Evolutionary conservation across 1,284 basidiomycete genomes (phyloP), one percentile per base, ranked within the genome.

Genomic region (Porodaedalea pini): DNA sequence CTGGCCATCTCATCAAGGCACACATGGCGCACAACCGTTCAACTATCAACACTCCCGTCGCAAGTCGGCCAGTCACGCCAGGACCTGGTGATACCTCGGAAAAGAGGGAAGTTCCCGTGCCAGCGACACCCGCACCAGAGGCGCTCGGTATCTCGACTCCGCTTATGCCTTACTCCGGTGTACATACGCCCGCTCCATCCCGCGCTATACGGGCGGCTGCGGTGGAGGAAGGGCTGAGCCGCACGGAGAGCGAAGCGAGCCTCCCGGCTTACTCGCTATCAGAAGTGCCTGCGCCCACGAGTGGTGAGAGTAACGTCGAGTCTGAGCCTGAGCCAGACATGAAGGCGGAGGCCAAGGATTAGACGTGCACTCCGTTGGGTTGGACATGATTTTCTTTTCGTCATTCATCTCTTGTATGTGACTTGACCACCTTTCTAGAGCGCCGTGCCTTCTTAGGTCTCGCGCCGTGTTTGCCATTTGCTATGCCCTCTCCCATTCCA

Each of bases 1-100:
- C 93, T 0, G 94, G 94, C 1, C 93, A 95, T 68, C 79, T 96
- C 60, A 90, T 96, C 68, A 81, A 87, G 48, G 93, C 93, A 25
- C 92, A 96, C 70, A 83, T 96, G 75, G 82, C 80, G n/a, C 89
- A 92, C 73, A 93, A 92, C 69, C 78, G 89, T 45, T 85, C 82
- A 60, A 81, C 82, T 64, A 75, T 82, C 15, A 83, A 82, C 59
- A 91, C 89, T 0, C 88, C 88, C 1, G 79, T 77, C 23, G 71
- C 77, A 2, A 84, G 83, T 25, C 75, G 80, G 17, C 86, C 87
- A 15, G 76, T 78, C n/a, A 87, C 86, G 2, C 86, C 86, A 1
- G 77, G 70, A 11, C 69, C 68, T 21, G 44, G n/a, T 10, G 47
- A 23, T 1, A 19, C 27, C n/a, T 10, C 34, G 1, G 32, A 49